phyloP scores from a whole-genome alignment of 2,329 filamentous ascomycete genomes.

The Penicillium sp. region DNA sequence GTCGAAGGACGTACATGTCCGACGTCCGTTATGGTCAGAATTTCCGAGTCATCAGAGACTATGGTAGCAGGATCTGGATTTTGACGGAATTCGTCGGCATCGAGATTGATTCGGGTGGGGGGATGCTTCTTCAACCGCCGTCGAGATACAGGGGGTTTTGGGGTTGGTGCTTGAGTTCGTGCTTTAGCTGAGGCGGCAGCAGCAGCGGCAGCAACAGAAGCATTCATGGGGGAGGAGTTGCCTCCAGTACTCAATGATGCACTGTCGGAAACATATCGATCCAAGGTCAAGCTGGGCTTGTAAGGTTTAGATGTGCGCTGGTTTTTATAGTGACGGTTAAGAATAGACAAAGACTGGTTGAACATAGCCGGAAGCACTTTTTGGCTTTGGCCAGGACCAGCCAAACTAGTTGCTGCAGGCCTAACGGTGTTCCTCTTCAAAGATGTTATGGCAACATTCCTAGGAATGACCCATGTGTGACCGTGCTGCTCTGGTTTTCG shows the following conservation, averaged over 20 bases:
- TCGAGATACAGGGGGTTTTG: constrained; percentile 12
- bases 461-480: constrained; percentile 35
- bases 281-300: constrained; percentile 31
- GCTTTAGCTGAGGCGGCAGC: not conserved
- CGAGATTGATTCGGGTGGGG: constrained; percentile 48
- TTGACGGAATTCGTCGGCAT: constrained; percentile 35
- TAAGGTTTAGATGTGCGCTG: constrained; percentile 14
- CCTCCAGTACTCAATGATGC: not conserved
- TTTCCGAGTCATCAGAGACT: constrained; percentile 21
- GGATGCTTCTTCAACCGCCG: constrained; percentile 36
- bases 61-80: constrained; percentile 43
- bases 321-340: constrained; percentile 32
- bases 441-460: constrained; percentile 37
- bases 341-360: constrained; percentile 31
- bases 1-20: constrained; percentile 18
- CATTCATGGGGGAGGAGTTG: constrained; percentile 1
- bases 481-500: constrained; percentile 21
- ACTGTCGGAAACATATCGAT: constrained; percentile 36
- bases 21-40: not conserved
- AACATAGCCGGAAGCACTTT: constrained; percentile 26
- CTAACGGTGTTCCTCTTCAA: constrained; percentile 35
- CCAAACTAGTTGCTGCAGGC: constrained; percentile 36
- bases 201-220: not conserved
- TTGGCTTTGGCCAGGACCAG: constrained; percentile 14
- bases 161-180: not conserved